Base-by-base conservation (phyloP, 345 rosid genomes). In the Hibiscus mutabilis region DNA sequence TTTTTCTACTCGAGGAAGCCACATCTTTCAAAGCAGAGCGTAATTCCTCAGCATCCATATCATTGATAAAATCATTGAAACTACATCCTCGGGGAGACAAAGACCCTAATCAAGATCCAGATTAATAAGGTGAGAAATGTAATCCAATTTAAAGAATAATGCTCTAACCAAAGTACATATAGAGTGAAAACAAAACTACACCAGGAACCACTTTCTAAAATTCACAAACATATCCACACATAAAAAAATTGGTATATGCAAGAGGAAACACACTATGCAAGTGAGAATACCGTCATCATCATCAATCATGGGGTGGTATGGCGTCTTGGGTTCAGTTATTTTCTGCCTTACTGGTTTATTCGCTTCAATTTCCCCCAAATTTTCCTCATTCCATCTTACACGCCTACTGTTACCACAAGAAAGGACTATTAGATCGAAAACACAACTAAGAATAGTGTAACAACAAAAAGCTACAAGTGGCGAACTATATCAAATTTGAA, bases 311-410 rank as follows among this genome's bases (percentile, higher is more conserved):
- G 88, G 96, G 80, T 96, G 98, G 79, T 91, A 92, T 0, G 98
- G 98, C 8, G 99, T 96, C 90, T 96, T 96, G 31, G 99, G 98
- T 79, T 96, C 99, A 15, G 98, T 96, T 69, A 96, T 96, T 84
- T 93, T 96, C 89, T 91, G 99, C 85, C 99, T 84, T 11, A 87
- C 89, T 4, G 99, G 99, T 76, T 96, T 96, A 79, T 89, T 91
- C 18, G 98, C 88, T 86, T 96, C 99, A 72, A 96, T 96, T 78
- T 96, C 96, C 64, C 81, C 97, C 62, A 96, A 74, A 77, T 91
- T 96, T 46, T 76, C 88, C 79, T 96, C 99, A 75, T 96, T 82
- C 99, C 99, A 96, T 74, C 76, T 83, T 64, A 96, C 99, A 81
- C 85, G 85, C 37, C 85, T 84, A 76, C 88, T 88, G 75, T 68